Evolutionary conservation across 208 protist genomes (phyloP).

Genomic region (Trypanosoma melophagium): DNA sequence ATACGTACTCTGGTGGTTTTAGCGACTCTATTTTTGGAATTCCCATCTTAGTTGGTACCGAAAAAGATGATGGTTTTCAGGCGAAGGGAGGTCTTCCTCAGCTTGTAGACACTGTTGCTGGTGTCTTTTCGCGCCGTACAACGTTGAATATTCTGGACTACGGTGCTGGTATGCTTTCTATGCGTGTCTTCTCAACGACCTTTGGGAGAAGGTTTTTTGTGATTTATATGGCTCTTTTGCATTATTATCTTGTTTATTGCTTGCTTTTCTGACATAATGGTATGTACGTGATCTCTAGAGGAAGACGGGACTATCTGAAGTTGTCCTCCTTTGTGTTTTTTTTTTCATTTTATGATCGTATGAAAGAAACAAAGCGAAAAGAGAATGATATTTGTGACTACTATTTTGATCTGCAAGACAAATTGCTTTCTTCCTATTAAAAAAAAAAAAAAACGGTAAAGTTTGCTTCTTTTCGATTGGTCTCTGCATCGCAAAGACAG

Average conservation of each 20-base stretch:
- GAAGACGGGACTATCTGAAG: too few relatives aligned
- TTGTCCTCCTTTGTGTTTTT: too few relatives aligned
- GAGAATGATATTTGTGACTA: too few relatives aligned
- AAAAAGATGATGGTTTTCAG: constrained; percentile 7
- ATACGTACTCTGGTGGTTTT: background rate
- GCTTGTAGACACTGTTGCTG: background rate
- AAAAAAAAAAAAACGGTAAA: too few relatives aligned
- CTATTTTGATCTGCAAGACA: too few relatives aligned
- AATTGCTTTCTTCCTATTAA: too few relatives aligned
- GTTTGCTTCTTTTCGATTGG: too few relatives aligned
- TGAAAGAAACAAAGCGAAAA: too few relatives aligned
- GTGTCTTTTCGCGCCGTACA: constrained; percentile 7
- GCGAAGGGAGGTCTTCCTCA: constrained; percentile 3
- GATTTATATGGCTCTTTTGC: constrained; percentile 5
- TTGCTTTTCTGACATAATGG: background rate
- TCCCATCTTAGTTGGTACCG: background rate
- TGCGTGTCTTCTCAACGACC: constrained; percentile 7
- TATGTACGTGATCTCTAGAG: too few relatives aligned
- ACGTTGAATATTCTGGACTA: constrained; percentile 15
- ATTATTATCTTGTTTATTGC: constrained; percentile 1
- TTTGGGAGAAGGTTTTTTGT: constrained; percentile 2
- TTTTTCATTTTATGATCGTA: too few relatives aligned
- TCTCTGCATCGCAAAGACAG: too few relatives aligned
- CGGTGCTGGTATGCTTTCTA: constrained; percentile 4
- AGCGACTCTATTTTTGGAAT: background rate